phyloP scores from a whole-genome alignment of 1,284 basidiomycete genomes.

The Pseudozyma sp. region DNA sequence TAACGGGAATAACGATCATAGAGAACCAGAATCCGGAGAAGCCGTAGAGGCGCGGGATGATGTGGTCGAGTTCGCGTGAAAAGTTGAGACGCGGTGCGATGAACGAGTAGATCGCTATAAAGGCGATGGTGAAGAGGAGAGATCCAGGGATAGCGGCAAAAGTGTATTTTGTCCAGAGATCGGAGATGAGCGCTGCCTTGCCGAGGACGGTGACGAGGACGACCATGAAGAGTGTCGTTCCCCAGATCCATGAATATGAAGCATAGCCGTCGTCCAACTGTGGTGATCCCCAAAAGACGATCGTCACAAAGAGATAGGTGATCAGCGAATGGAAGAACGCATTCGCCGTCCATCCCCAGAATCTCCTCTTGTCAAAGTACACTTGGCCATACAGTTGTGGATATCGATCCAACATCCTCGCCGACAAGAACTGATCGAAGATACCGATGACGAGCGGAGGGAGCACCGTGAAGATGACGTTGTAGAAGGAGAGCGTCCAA shows the following conservation, averaged over 20 bases:
- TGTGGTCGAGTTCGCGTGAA: slow-evolving; percentile 79
- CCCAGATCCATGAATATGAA: slow-evolving; percentile 97
- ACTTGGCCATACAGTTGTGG: slow-evolving; percentile 83
- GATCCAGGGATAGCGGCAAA: slow-evolving; percentile 88
- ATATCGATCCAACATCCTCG: slow-evolving; percentile 94
- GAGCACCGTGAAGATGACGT: slow-evolving; percentile 74
- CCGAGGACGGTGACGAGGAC: slow-evolving; percentile 94
- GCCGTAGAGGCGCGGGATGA: slow-evolving; percentile 88
- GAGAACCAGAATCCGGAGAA: slow-evolving; percentile 89
- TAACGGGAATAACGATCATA: slow-evolving; percentile 84
- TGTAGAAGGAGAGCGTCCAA: slow-evolving; percentile 84
- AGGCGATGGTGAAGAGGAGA: slow-evolving; percentile 92
- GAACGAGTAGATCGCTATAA: slow-evolving; percentile 89
- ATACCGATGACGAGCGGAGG: slow-evolving; percentile 97
- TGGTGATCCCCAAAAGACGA: slow-evolving; percentile 87
- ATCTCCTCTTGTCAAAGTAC: slow-evolving; percentile 68
- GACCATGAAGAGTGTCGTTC: slow-evolving; percentile 90
- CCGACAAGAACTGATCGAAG: slow-evolving; percentile 97
- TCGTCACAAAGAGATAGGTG: slow-evolving; percentile 86
- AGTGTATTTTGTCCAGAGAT: slow-evolving; percentile 99
- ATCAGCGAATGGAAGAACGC: slow-evolving; percentile 83
- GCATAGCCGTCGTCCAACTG: slow-evolving; percentile 80
- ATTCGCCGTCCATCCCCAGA: slow-evolving; percentile 94
- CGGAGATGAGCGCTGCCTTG: slow-evolving; percentile 95
- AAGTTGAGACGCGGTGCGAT: slow-evolving; percentile 86